These are phyloP conservation scores for Claviceps fusiformis DNA, from an alignment of 2,329 filamentous ascomycete species.

Conservation along the genomic window DNA sequence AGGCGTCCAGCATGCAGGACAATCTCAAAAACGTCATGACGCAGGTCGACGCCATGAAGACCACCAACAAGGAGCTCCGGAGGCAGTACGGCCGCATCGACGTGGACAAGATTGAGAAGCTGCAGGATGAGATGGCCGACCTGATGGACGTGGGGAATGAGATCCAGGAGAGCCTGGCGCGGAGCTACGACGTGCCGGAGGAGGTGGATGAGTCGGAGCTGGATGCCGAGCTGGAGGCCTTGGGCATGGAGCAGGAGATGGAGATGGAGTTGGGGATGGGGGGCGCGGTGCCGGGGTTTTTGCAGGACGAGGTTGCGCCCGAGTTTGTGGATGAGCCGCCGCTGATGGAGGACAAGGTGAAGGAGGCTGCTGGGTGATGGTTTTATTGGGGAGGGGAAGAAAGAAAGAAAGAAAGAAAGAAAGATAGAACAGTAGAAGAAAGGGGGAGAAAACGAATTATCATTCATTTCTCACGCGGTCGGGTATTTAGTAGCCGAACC, in stretches of 20 bases:
- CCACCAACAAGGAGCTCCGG: conserved; percentile 80
- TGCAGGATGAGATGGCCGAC: conserved; percentile 99
- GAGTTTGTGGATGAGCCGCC: conserved; percentile 91
- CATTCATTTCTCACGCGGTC: too few relatives aligned
- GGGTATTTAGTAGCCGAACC: too few relatives aligned
- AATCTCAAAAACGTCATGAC: conserved; percentile 98
- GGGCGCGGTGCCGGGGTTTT: conserved; percentile 62
- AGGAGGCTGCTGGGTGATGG: conserved; percentile 68
- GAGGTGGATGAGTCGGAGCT: conserved; percentile 94
- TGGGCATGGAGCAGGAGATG: conserved; percentile 87
- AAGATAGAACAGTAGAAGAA: too few relatives aligned
- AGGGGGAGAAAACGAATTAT: too few relatives aligned
- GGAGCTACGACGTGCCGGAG: conserved; percentile 89
- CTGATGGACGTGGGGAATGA: conserved; percentile 96
- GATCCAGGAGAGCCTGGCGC: conserved; percentile 85
- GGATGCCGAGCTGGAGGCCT: conserved; percentile 87
- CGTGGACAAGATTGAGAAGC: conserved; percentile 89
- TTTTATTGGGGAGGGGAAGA: too few relatives aligned
- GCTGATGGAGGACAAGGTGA: conserved; percentile 57
- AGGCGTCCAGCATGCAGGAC: conserved; percentile 96
- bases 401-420: too few relatives aligned
- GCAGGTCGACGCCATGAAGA: conserved; percentile 94
- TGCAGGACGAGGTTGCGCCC: conserved; percentile 75
- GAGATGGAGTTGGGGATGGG: conserved; percentile 46
- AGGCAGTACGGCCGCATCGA: conserved; percentile 96